phyloP scores from a whole-genome alignment of 2,329 filamentous ascomycete genomes.

The Rasamsonia emersonii region DNA sequence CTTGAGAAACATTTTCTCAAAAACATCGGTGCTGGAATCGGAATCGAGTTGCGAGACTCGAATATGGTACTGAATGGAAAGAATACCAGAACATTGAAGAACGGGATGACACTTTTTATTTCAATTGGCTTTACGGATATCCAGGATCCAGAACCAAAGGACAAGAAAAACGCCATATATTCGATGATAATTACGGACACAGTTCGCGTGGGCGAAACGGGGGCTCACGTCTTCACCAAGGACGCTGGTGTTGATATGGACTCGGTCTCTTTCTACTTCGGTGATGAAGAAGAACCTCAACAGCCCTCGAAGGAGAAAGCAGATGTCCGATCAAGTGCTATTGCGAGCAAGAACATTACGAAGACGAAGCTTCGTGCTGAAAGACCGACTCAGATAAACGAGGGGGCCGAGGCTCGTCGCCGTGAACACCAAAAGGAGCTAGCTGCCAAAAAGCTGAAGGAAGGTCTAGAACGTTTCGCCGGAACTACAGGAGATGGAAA shows the following conservation, averaged over 20 bases:
- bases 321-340: slow-evolving; percentile 70
- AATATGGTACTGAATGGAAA: slow-evolving; percentile 82
- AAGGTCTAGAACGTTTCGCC: slow-evolving; percentile 76
- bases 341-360: slow-evolving; percentile 91
- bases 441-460: slow-evolving; percentile 77
- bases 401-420: slow-evolving; percentile 78
- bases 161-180: slow-evolving; percentile 83
- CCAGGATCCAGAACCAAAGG: slow-evolving; percentile 75
- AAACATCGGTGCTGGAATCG: slow-evolving; percentile 84
- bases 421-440: slow-evolving; percentile 89
- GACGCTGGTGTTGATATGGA: slow-evolving; percentile 88
- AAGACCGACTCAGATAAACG: slow-evolving; percentile 76
- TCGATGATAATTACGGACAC: slow-evolving; percentile 89
- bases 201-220: slow-evolving; percentile 65
- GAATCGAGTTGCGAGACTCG: slow-evolving; percentile 79
- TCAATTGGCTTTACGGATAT: slow-evolving; percentile 86
- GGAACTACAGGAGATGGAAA: slow-evolving; percentile 78
- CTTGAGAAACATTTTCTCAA: slow-evolving; percentile 92
- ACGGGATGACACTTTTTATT: slow-evolving; percentile 93
- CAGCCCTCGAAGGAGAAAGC: slow-evolving; percentile 77
- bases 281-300: slow-evolving; percentile 78
- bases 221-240: slow-evolving; percentile 77
- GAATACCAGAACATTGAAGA: slow-evolving; percentile 72
- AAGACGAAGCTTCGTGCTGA: slow-evolving; percentile 88
- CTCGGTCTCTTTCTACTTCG: slow-evolving; percentile 96